Evolutionary conservation across 2,329 filamentous ascomycete species (phyloP), one percentile per base, ranked within the genome.

Genomic region (Botrytis elliptica): DNA sequence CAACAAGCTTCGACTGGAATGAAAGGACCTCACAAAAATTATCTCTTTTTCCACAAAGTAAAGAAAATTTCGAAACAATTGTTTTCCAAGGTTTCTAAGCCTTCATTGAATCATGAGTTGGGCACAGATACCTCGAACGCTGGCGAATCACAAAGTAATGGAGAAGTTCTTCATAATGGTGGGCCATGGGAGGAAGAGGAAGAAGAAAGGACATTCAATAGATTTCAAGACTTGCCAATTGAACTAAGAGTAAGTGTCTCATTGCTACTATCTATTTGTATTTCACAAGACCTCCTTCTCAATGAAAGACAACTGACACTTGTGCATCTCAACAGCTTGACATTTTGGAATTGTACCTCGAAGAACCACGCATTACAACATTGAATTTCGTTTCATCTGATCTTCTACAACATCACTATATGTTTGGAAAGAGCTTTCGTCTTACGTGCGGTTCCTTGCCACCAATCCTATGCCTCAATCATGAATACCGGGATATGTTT

Each of bases 201-300:
- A 42, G 8, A 6, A 18, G 38, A n/a, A 57, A 57, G 49, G 3
- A 42, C 38, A 0, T 69, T 69, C 5, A 6, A 14, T 5, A 33
- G 18, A 25, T 69, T 69, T 25, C 10, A 69, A 33, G 66, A 44
- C 5, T 69, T 69, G 18, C 66, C 66, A 22, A 22, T 59, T 3
- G 66, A 69, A 16, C 38, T 69, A 1, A 57, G 49, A 12, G 66
- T 69, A 57, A 5, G 38, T 33, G 0, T 18, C 1, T 7, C 10
- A 0, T 33, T 57, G 3, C 4, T 25, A 25, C 1, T 25, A 33
- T 16, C 1, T 3, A 9, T 0, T 6, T 22, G 3, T 20, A 7
- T 5, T 57, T 7, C 3, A 25, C 22, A 33, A 2, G 0, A 33
- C 2, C 3, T 9, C 18, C 6, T 22, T 1, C 9, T 2, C 5